These are phyloP conservation scores for Tricharina praecox DNA, from an alignment of 495 filamentous ascomycete species.

Conservation along the genomic window DNA sequence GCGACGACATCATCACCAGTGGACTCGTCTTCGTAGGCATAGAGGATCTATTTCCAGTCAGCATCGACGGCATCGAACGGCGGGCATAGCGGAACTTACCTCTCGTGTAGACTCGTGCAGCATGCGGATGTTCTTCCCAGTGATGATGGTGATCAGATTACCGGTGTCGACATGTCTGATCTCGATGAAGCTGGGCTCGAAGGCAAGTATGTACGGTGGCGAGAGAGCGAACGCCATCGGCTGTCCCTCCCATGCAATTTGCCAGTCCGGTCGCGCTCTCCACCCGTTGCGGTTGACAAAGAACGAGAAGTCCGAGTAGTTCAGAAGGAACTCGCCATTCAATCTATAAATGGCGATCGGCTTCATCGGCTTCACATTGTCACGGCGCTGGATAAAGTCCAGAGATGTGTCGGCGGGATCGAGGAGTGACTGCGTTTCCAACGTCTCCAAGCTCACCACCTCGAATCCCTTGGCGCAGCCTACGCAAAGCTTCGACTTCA, in stretches of 20 bases:
- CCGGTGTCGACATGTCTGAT: conserved; percentile 86
- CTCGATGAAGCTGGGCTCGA: conserved; percentile 98
- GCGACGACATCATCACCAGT: conserved; percentile 84
- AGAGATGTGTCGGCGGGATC: conserved; percentile 97
- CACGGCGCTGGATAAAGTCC: conserved; percentile 85
- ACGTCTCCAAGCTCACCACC: conserved; percentile 88
- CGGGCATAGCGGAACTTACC: conserved; percentile 39
- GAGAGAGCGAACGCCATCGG: conserved; percentile 83
- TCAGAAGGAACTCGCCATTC: conserved; percentile 90
- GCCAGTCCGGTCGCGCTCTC: conserved; percentile 90
- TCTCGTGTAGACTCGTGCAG: conserved; percentile 90
- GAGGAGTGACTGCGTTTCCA: conserved; percentile 89
- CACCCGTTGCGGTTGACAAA: conserved; percentile 98
- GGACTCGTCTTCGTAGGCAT: conserved; percentile 88
- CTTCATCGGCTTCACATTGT: conserved; percentile 63
- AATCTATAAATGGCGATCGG: conserved; percentile 97
- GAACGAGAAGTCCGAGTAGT: conserved; percentile 96
- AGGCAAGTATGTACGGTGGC: conserved; percentile 89
- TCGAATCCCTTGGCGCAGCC: conserved; percentile 92
- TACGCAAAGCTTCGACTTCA: conserved; percentile 90
- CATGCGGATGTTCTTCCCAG: conserved; percentile 90
- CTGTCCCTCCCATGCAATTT: conserved; percentile 89
- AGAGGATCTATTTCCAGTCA: conserved; percentile 87
- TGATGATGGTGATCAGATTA: conserved; percentile 79
- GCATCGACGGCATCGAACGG: not conserved